Evolutionary conservation across 305 asterid genomes (phyloP).

Genomic region (Fraxinus angustifolia): DNA sequence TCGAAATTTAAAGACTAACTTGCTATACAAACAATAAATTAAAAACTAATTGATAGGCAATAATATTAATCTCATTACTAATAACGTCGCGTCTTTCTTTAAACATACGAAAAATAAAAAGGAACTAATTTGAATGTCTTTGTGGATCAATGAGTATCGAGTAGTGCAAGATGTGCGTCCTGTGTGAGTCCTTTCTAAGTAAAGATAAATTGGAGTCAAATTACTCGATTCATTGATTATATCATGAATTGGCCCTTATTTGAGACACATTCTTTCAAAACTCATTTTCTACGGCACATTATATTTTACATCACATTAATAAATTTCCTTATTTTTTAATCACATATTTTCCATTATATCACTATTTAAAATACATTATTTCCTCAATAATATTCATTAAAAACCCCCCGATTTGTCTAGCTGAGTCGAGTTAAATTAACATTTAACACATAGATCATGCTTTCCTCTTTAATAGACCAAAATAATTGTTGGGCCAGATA

Average conservation of each 20-base stretch:
- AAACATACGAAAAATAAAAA: background rate
- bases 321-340: too few species aligned
- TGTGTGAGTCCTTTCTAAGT: background rate
- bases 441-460: background rate
- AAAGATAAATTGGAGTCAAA: background rate
- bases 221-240: background rate
- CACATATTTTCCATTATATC: too few species aligned
- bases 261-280: too few species aligned
- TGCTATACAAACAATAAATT: background rate
- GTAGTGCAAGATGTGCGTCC: background rate
- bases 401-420: too few species aligned
- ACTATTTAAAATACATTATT: too few species aligned
- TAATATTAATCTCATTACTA: too few species aligned
- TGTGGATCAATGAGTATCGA: background rate
- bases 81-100: too few species aligned
- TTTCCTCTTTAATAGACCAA: background rate
- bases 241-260: background rate
- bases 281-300: too few species aligned
- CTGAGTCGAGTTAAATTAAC: too few species aligned
- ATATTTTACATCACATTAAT: too few species aligned
- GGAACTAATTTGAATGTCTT: background rate
- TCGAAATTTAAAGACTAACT: background rate
- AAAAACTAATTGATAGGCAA: background rate
- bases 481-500: background rate
- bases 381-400: too few species aligned